These are phyloP conservation scores for Trichoderma gracile DNA, from an alignment of 2,329 filamentous ascomycete genomes.

Conservation along the genomic window DNA sequence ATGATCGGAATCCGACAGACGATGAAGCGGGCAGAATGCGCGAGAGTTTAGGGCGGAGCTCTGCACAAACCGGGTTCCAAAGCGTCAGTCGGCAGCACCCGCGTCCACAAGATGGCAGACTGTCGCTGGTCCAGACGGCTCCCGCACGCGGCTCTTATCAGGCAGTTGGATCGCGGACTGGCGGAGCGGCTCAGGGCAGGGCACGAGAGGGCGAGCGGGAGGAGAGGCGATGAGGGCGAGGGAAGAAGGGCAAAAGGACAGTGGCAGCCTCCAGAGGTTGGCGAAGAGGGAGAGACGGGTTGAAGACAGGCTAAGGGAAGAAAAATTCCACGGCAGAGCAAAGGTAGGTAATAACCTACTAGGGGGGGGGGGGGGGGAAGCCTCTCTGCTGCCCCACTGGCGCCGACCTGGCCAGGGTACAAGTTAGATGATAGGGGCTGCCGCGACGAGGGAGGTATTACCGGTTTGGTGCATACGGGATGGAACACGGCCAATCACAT, in stretches of 20 bases:
- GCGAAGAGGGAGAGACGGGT: constrained; percentile 24
- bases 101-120: constrained; percentile 26
- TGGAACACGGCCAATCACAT: constrained; percentile 8
- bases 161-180: constrained; percentile 5
- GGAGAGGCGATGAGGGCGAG: constrained; percentile 22
- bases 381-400: constrained; percentile 11
- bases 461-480: constrained; percentile 24
- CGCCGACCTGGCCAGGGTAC: constrained; percentile 10
- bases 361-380: constrained; percentile 25
- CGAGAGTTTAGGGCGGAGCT: constrained; percentile 11
- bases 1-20: neutral
- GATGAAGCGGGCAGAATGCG: constrained; percentile 15
- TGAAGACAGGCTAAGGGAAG: constrained; percentile 23
- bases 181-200: neutral
- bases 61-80: constrained; percentile 7
- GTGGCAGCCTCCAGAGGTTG: constrained; percentile 19
- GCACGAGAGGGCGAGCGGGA: constrained; percentile 26
- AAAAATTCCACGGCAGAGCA: constrained; percentile 26
- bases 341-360: constrained; percentile 24
- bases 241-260: constrained; percentile 18
- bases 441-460: constrained; percentile 13
- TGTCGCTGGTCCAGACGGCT: constrained; percentile 7
- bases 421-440: constrained; percentile 19
- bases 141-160: constrained; percentile 24
- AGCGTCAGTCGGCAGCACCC: constrained; percentile 23